Percentiles rank a stretch among this genome's conserved stretches.
phyloP scores from a whole-genome alignment of 2,329 filamentous ascomycete species.

The Sporothrix euskadiensis region DNA sequence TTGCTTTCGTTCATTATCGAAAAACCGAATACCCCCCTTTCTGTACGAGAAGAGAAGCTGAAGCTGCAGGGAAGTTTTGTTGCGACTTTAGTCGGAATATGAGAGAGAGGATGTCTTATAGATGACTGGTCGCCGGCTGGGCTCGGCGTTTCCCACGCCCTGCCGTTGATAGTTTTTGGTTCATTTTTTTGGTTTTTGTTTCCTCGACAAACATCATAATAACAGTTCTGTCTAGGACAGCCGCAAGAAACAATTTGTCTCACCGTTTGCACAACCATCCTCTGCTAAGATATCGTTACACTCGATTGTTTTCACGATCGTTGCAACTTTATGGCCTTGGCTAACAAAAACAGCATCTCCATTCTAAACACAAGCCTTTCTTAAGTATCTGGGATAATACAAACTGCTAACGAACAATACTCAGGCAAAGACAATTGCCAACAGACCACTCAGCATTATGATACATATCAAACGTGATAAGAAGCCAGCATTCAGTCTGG shows the following conservation, averaged over 20 bases:
- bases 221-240: not conserved
- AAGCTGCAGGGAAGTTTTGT: not conserved
- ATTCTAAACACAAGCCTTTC: not conserved
- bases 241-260: not conserved
- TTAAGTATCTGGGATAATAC: not conserved
- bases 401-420: not conserved
- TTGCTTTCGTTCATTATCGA: not conserved
- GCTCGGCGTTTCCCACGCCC: not conserved
- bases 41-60: not conserved
- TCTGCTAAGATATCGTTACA: not conserved
- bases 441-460: not conserved
- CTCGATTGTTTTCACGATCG: not conserved
- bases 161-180: not conserved
- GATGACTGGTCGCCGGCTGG: not conserved
- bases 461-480: not conserved
- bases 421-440: not conserved
- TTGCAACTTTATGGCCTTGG: not conserved
- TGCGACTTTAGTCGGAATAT: not conserved
- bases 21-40: too few species aligned
- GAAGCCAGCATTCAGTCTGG: not conserved
- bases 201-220: not conserved
- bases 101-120: not conserved
- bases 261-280: too few species aligned
- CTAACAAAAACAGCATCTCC: not conserved
- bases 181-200: not conserved